phyloP scores from a whole-genome alignment of 345 rosid genomes.

The Dipteronia dyeriana region DNA sequence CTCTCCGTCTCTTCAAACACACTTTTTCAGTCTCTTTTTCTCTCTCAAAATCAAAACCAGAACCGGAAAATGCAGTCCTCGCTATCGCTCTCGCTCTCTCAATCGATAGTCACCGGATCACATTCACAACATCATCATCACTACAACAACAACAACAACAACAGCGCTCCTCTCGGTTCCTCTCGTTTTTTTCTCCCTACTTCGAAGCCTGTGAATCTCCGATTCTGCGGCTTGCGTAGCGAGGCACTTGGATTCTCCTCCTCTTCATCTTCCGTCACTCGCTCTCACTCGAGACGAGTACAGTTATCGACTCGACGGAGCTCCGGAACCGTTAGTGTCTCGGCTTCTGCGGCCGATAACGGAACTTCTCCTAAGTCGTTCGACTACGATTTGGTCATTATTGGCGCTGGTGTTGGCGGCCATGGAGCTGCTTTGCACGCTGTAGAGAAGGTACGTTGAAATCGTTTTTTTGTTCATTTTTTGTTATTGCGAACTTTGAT shows the following conservation, averaged over 20 bases:
- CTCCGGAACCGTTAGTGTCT: constrained; percentile 22
- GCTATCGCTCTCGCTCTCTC: constrained; percentile 49
- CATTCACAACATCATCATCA: constrained; percentile 11
- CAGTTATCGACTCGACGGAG: constrained; percentile 14
- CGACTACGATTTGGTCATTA: constrained; percentile 87
- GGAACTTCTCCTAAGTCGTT: constrained; percentile 71
- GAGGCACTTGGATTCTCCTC: constrained; percentile 52
- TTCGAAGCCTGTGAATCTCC: constrained; percentile 55
- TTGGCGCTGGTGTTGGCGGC: constrained; percentile 98
- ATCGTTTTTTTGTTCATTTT: background rate
- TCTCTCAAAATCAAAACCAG: background rate
- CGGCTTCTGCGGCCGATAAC: constrained; percentile 48
- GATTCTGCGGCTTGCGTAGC: constrained; percentile 78
- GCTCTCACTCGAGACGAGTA: constrained; percentile 7
- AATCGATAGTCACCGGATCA: constrained; percentile 17
- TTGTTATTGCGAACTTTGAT: background rate
- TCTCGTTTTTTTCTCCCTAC: constrained; percentile 12
- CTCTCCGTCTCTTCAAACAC: background rate
- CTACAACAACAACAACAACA: constrained; percentile 17
- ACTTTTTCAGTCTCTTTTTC: background rate
- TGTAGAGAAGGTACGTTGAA: constrained; percentile 68
- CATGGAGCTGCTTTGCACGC: constrained; percentile 99
- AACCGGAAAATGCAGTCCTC: constrained; percentile 58
- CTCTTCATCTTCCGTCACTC: background rate
- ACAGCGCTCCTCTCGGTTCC: constrained; percentile 25